Evolutionary conservation across 257 asterid genomes (phyloP).

Genomic region (Rauvolfia tetraphylla): DNA sequence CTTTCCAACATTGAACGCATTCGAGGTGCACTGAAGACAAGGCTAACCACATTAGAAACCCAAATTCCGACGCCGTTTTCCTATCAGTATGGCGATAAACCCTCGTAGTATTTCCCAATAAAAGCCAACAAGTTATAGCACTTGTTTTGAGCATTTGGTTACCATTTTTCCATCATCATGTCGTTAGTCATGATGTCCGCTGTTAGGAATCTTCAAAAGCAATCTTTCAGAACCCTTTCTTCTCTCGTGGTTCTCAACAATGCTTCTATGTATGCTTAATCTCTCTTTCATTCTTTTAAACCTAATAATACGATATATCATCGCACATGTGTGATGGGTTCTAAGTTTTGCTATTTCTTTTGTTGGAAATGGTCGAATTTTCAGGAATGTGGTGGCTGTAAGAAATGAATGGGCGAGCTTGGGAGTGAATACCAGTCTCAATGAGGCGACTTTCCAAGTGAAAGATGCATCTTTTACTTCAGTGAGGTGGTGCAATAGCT

Average conservation of each 20-base stretch:
- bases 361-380: neutral
- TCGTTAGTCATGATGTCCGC: slow-evolving; percentile 19
- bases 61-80: no score
- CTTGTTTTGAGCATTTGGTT: neutral
- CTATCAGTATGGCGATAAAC: no score
- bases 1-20: no score
- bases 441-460: slow-evolving; percentile 7
- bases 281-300: neutral
- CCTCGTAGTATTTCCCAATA: no score
- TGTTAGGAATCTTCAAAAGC: slow-evolving; percentile 32
- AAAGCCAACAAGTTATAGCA: no score
- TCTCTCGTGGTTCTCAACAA: slow-evolving; percentile 18
- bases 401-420: slow-evolving; percentile 18
- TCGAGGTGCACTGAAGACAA: no score
- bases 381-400: slow-evolving; percentile 23
- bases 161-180: neutral
- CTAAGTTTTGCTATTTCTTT: neutral
- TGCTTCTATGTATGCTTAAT: slow-evolving; percentile 17
- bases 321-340: neutral
- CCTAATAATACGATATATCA: neutral
- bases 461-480: slow-evolving; percentile 17
- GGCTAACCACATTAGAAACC: no score
- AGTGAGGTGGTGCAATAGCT: slow-evolving; percentile 31
- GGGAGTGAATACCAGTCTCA: slow-evolving; percentile 21
- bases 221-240: slow-evolving; percentile 29